Conservation (phyloP, 192 early-diverging fungal species). For the Podila epigama region DNA sequence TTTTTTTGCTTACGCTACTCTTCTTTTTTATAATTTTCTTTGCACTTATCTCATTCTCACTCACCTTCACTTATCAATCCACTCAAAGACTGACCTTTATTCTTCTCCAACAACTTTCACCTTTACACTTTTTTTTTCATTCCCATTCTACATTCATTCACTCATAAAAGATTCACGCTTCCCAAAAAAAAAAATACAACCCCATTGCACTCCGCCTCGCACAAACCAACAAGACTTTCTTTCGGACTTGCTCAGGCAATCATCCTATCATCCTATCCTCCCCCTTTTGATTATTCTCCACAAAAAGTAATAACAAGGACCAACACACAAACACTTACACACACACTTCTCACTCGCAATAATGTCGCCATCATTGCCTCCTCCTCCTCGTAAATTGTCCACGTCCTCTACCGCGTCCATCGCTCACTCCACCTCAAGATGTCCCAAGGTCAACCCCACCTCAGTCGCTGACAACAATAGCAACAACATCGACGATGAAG, state of each 20-base stretch:
- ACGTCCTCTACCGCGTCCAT: constrained; percentile 1
- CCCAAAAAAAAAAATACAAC: too few species aligned
- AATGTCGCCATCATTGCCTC: constrained; percentile 33
- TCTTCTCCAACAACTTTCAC: not conserved
- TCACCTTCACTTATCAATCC: not conserved
- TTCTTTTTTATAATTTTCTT: not conserved
- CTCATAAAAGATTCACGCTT: too few species aligned
- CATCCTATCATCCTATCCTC: not conserved
- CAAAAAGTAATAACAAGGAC: too few species aligned
- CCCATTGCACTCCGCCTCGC: too few species aligned
- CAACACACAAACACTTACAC: too few species aligned
- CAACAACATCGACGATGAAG: constrained; percentile 7
- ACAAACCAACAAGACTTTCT: not conserved
- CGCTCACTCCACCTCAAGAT: constrained; percentile 11
- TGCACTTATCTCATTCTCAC: not conserved
- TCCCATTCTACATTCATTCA: not conserved
- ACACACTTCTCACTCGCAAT: not conserved
- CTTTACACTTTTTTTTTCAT: not conserved
- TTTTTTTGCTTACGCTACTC: not conserved
- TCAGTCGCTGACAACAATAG: constrained; percentile 3
- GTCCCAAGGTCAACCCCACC: constrained; percentile 39
- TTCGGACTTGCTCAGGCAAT: not conserved
- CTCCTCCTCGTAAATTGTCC: constrained; percentile 39
- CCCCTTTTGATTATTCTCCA: not conserved
- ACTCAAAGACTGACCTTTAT: not conserved